Conservation (phyloP, 2,329 filamentous ascomycete genomes). For the Botrytis paeoniae region DNA sequence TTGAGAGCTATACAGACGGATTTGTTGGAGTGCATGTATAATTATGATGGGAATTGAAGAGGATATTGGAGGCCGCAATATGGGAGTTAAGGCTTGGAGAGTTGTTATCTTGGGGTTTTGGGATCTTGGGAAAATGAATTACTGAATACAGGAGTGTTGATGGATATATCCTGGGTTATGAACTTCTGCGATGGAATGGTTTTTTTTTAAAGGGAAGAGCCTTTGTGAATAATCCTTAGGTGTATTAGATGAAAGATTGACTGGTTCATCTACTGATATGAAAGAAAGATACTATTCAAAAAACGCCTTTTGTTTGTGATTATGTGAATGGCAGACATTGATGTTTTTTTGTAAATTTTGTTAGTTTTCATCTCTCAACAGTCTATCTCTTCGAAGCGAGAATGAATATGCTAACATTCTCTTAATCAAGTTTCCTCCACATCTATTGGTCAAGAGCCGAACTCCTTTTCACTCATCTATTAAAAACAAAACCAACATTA, state of each 20-base stretch:
- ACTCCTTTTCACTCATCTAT: too few species aligned
- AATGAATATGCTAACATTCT: too few species aligned
- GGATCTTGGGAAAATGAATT: not conserved
- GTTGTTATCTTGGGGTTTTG: not conserved
- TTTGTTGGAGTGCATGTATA: not conserved
- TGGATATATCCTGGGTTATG: not conserved
- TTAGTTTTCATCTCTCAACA: not conserved
- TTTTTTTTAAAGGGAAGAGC: not conserved
- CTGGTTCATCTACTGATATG: not conserved
- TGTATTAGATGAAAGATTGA: not conserved
- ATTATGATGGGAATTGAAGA: not conserved
- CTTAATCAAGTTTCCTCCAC: too few species aligned
- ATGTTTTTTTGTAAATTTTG: not conserved
- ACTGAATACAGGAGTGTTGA: not conserved
- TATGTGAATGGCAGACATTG: not conserved
- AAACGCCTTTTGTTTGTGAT: accelerated
- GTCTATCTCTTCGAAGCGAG: not conserved
- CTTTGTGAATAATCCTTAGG: not conserved
- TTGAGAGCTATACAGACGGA: not conserved
- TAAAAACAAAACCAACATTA: too few species aligned
- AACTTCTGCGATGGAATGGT: not conserved
- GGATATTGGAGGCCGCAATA: not conserved
- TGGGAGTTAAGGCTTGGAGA: not conserved
- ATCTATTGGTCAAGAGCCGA: too few species aligned
- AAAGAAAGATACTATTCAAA: not conserved